Evolutionary conservation across 371 early-diverging fungal genomes (phyloP).

Genomic region (Capillidium heterosporum): DNA sequence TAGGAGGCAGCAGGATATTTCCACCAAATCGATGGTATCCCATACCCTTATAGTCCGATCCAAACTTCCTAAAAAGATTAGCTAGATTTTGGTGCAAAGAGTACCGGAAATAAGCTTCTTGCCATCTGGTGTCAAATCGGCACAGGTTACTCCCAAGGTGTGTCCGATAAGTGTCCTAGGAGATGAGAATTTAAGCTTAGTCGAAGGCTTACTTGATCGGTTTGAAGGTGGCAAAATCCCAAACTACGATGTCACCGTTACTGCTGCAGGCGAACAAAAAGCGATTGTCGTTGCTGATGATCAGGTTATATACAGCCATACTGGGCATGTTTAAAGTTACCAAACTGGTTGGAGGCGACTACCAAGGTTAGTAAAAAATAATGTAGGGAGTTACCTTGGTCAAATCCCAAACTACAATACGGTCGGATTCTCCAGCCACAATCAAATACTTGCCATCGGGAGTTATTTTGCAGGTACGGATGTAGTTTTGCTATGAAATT

Average conservation of each 20-base stretch:
- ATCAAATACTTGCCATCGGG: slow-evolving; percentile 3
- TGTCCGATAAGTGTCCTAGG: background rate
- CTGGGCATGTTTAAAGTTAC: background rate
- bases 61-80: background rate
- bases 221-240: slow-evolving; percentile 1
- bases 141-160: background rate
- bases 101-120: background rate
- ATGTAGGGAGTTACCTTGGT: background rate
- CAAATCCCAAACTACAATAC: slow-evolving; percentile 4
- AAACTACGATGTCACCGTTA: background rate
- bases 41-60: slow-evolving; percentile 2
- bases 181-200: background rate
- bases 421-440: slow-evolving; percentile 1
- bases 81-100: background rate
- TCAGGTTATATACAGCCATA: background rate
- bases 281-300: background rate
- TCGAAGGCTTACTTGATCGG: background rate
- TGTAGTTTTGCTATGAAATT: slow-evolving; percentile 4
- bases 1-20: background rate
- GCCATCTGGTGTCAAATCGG: slow-evolving; percentile 1
- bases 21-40: background rate
- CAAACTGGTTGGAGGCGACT: background rate
- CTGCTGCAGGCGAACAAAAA: background rate
- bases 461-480: background rate
- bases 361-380: background rate